Evolutionary conservation across 2,329 filamentous ascomycete species (phyloP).

Genomic region (Sphaerulina musiva): DNA sequence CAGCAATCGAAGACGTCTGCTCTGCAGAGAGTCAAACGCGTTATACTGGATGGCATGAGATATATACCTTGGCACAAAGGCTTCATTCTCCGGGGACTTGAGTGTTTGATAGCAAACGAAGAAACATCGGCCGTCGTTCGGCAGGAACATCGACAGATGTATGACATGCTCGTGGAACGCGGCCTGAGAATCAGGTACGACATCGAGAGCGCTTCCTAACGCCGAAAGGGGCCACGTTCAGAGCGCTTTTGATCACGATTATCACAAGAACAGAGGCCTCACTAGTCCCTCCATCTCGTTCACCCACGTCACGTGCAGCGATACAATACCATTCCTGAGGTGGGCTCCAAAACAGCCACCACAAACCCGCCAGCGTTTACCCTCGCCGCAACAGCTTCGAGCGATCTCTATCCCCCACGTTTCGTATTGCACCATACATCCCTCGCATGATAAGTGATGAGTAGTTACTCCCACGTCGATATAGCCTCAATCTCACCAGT

Average conservation of each 20-base stretch:
- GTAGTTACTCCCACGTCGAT: background rate
- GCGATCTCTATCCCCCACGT: background rate
- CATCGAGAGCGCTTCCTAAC: background rate
- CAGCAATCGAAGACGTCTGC: conserved; percentile 30
- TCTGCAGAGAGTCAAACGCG: conserved; percentile 41
- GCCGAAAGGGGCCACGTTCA: too few species aligned
- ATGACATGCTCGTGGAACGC: background rate
- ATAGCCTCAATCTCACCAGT: background rate
- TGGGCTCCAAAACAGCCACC: background rate
- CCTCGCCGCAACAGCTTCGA: background rate
- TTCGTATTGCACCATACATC: background rate
- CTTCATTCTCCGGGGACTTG: conserved; percentile 53
- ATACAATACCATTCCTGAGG: too few species aligned
- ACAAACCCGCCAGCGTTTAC: background rate
- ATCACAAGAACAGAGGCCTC: too few species aligned
- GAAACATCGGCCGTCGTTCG: background rate
- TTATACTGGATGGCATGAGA: conserved; percentile 52
- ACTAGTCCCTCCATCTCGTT: too few species aligned
- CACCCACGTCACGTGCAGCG: too few species aligned
- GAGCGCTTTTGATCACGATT: too few species aligned
- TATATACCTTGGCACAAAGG: conserved; percentile 59
- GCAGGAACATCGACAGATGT: background rate
- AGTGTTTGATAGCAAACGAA: conserved; percentile 24
- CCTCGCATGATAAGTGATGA: background rate
- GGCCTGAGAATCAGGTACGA: background rate